Evolutionary conservation across 1,284 basidiomycete genomes (phyloP).

Genomic region (Ceratobasidium sp.): DNA sequence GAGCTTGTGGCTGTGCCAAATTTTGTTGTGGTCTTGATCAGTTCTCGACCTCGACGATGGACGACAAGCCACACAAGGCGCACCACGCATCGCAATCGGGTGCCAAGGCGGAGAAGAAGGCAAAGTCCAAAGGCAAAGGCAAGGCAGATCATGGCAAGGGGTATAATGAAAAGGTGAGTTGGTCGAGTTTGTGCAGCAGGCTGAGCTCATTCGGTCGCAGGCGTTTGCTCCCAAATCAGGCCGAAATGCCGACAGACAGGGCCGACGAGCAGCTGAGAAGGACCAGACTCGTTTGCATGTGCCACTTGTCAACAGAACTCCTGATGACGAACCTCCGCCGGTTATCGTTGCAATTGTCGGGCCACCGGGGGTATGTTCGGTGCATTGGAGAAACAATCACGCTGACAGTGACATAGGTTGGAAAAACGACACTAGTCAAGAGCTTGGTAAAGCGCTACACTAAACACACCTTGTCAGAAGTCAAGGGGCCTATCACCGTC

Average conservation of each 20-base stretch:
- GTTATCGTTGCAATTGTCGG: slow-evolving; percentile 97
- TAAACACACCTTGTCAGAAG: slow-evolving; percentile 90
- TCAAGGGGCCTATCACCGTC: slow-evolving; percentile 95
- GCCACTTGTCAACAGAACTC: slow-evolving; percentile 92
- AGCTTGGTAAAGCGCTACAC: slow-evolving; percentile 92
- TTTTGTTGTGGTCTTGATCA: slow-evolving; percentile 11
- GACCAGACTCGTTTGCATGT: slow-evolving; percentile 97
- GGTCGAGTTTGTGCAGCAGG: neutral
- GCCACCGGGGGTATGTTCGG: slow-evolving; percentile 78
- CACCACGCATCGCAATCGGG: slow-evolving; percentile 78
- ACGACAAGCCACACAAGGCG: slow-evolving; percentile 73
- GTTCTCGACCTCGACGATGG: slow-evolving; percentile 57
- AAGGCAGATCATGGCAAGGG: slow-evolving; percentile 61
- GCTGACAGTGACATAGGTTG: slow-evolving; percentile 55
- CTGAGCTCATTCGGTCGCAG: slow-evolving; percentile 43
- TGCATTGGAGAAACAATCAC: neutral
- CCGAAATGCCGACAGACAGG: slow-evolving; percentile 84
- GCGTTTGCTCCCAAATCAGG: slow-evolving; percentile 94
- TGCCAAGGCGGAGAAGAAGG: slow-evolving; percentile 77
- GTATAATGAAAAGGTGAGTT: slow-evolving; percentile 89
- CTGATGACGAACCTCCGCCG: slow-evolving; percentile 90
- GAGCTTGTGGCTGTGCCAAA: slow-evolving; percentile 37
- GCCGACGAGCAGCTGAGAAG: slow-evolving; percentile 88
- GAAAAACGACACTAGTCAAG: slow-evolving; percentile 94
- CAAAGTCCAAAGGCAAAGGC: slow-evolving; percentile 68